Evolutionary conservation across 2,329 filamentous ascomycete species (phyloP), one percentile per base, ranked within the genome.

Genomic region (Xylaria sp.): DNA sequence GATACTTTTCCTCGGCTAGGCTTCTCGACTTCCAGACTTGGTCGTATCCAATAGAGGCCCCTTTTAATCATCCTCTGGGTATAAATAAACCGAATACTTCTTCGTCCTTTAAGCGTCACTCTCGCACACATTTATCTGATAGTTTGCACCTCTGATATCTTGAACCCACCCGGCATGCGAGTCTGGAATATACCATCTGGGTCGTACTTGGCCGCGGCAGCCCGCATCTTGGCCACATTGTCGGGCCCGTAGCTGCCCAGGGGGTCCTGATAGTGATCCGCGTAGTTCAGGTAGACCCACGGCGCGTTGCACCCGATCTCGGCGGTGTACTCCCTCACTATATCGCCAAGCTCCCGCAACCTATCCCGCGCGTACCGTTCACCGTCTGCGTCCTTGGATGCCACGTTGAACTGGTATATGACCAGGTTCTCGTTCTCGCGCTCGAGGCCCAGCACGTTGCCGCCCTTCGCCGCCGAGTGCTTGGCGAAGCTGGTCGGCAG

Each of bases 81-180:
- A n/a, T n/a, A n/a, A n/a, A n/a, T n/a, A n/a, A n/a, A n/a, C n/a
- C n/a, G n/a, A n/a, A n/a, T n/a, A n/a, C n/a, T n/a, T n/a, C n/a
- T n/a, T n/a, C n/a, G n/a, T n/a, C n/a, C n/a, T n/a, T n/a, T 26
- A 26, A 11, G 5, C 24, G 11, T 5, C 24, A 26, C 5, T 11
- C 24, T 26, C 11, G 24, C 24, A 6, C 24, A 5, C 11, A 26
- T 6, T 26, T 26, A n/a, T n/a, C n/a, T n/a, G n/a, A n/a, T n/a
- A 6, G 24, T 26, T 26, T 26, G 24, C 11, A 26, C 11, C 24
- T 26, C 11, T 26, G 24, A 26, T 26, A 26, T 26, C 40, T 67
- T 68, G 41, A 64, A 66, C 2, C 64, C 65, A 9, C 64, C 66
- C 6, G 60, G 59, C 11, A 62, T 47, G 17, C 63, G 52, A 9